Base-by-base conservation (phyloP, 208 protist genomes). In the Angomonas desouzai region DNA sequence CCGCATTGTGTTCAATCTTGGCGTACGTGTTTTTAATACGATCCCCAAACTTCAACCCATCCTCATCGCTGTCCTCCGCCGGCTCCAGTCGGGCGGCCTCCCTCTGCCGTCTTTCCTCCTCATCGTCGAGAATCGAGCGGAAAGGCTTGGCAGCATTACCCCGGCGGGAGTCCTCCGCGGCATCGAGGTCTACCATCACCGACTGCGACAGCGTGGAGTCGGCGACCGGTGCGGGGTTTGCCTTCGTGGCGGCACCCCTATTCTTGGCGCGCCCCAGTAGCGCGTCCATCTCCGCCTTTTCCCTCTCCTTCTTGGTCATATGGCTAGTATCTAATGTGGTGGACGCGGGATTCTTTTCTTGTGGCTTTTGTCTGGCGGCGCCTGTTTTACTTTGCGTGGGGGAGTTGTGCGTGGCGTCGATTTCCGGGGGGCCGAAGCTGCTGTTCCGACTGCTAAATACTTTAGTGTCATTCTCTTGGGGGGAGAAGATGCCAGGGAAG, bases 101-200 rank as follows among this genome's bases (percentile, higher is more conserved):
- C 20, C 20, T 13, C 45, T 23, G 45, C 20, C 45, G 45, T 16
- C 20, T 51, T 4, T 51, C 45, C 18, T 51, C 18, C 45, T 51
- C 45, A 18, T 57, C 51, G 51, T 57, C 51, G 51, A 57, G 51
- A 23, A 57, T 27, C 13, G 51, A 57, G 25, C 29, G 51, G n/a
- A 57, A 57, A 4, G 51, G 51, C 7, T 27, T 22, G 28, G 28
- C 51, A 9, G 10, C 30, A 23, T 4, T 34, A 30, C 25, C 28
- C 25, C 16, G 3, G 4, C 51, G 10, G 7, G 51, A 20, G 51
- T 32, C 51, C 45, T 51, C 45, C 6, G 45, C 45, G 10, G 10
- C 45, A 23, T 51, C 45, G 9, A 51, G n/a, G 45, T 51, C 45
- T 16, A 51, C 45, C 45, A 23, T 13, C 6, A 40, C 36, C 36